phyloP scores from a whole-genome alignment of 2,329 filamentous ascomycete genomes.

The Exophiala sideris region DNA sequence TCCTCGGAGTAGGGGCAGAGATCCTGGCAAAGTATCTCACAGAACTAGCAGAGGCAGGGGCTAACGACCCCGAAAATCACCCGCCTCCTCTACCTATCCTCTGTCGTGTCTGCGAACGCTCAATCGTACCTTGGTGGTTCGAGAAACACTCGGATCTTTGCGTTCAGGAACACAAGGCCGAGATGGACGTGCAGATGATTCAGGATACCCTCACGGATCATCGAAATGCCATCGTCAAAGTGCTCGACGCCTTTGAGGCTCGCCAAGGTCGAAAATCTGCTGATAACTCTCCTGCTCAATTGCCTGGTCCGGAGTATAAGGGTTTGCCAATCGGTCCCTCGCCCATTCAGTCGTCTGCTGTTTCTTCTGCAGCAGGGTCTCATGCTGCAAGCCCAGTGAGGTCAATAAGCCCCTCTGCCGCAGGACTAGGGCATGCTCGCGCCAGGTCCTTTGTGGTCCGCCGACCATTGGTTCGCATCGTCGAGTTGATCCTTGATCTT shows the following conservation, averaged over 20 bases:
- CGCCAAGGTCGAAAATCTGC: constrained; percentile 63
- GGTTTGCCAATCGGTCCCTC: constrained; percentile 69
- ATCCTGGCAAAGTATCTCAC: constrained; percentile 92
- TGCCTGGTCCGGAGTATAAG: constrained; percentile 71
- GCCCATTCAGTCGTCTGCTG: constrained; percentile 64
- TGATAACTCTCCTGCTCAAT: constrained; percentile 38
- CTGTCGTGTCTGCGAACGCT: constrained; percentile 94
- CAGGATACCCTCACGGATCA: constrained; percentile 92
- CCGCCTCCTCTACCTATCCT: constrained; percentile 80
- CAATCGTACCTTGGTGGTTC: constrained; percentile 99
- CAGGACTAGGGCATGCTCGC: constrained; percentile 74
- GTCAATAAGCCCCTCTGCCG: constrained; percentile 59
- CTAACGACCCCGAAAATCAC: constrained; percentile 70
- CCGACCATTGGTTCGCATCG: constrained; percentile 84
- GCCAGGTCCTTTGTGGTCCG: constrained; percentile 90
- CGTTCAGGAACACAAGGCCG: constrained; percentile 89
- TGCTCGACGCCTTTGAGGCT: constrained; percentile 86
- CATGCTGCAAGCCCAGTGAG: constrained; percentile 59
- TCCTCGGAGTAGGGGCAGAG: constrained; percentile 89
- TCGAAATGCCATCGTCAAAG: constrained; percentile 88
- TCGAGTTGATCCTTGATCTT: constrained; percentile 89
- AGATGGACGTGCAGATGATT: constrained; percentile 96
- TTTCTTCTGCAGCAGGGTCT: constrained; percentile 64
- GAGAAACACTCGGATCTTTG: constrained; percentile 98
- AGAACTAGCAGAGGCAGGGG: constrained; percentile 76